Conservation (phyloP, 495 filamentous ascomycete genomes). For the Jackrogersella minutella region DNA sequence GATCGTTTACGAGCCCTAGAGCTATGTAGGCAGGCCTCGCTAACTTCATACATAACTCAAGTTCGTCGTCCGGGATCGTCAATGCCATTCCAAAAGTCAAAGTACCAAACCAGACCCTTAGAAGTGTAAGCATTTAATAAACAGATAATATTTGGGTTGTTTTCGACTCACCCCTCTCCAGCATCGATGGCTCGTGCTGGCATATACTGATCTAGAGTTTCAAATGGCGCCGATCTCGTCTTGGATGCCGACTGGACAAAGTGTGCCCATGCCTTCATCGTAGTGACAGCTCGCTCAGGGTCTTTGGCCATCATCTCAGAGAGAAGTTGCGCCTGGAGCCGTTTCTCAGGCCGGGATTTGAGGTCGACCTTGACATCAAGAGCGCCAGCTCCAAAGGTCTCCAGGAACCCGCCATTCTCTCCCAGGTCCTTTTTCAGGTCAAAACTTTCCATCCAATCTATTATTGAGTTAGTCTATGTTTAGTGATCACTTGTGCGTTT, state of each 20-base stretch:
- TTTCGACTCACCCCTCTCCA: neutral
- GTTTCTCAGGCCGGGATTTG: neutral
- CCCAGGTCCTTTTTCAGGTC: slow-evolving; percentile 1
- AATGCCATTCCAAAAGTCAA: neutral
- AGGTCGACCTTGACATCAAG: neutral
- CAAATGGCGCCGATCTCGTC: neutral
- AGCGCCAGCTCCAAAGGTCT: neutral
- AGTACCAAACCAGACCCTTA: slow-evolving; percentile 2
- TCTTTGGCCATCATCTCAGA: slow-evolving; percentile 9
- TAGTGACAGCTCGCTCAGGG: neutral
- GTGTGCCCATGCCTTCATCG: slow-evolving; percentile 1
- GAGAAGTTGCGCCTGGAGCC: neutral
- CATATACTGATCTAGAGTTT: slow-evolving; percentile 1
- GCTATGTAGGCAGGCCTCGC: slow-evolving; percentile 2
- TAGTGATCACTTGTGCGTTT: neutral
- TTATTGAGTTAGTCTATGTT: neutral
- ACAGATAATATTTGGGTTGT: neutral
- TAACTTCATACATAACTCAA: slow-evolving; percentile 1
- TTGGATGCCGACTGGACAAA: slow-evolving; percentile 1
- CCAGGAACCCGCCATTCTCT: neutral
- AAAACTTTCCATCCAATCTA: slow-evolving; percentile 3
- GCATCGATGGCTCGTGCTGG: slow-evolving; percentile 1
- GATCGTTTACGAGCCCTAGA: neutral
- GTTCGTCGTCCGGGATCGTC: slow-evolving; percentile 1
- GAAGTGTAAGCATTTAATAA: neutral